Percentiles rank a stretch among this genome's conserved stretches.
phyloP scores from a whole-genome alignment of 2,329 filamentous ascomycete species.

The Septoria linicola region DNA sequence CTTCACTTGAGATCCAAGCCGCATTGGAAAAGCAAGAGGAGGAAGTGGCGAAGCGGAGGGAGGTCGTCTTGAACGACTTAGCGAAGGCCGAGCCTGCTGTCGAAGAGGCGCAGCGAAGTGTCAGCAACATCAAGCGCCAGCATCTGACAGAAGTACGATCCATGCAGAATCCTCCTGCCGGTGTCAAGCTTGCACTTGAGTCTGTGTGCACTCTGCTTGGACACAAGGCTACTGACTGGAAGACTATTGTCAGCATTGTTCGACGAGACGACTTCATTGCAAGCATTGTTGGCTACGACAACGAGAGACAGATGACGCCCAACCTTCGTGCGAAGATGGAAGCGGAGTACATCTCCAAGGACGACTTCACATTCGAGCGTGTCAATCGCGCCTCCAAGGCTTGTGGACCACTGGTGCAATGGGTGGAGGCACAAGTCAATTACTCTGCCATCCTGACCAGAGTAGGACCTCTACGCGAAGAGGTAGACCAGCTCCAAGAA shows the following conservation, averaged over 20 bases:
- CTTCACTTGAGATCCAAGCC: slow-evolving; percentile 83
- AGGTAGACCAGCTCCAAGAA: slow-evolving; percentile 83
- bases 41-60: slow-evolving; percentile 77
- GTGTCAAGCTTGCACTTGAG: slow-evolving; percentile 88
- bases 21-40: slow-evolving; percentile 86
- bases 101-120: slow-evolving; percentile 86
- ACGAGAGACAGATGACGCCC: slow-evolving; percentile 90
- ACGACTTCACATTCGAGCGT: slow-evolving; percentile 93
- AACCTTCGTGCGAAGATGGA: slow-evolving; percentile 82
- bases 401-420: slow-evolving; percentile 93
- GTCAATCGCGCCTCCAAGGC: slow-evolving; percentile 96
- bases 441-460: slow-evolving; percentile 97
- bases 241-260: slow-evolving; percentile 81
- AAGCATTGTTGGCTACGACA: slow-evolving; percentile 96
- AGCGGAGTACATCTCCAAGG: slow-evolving; percentile 84
- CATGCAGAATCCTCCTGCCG: slow-evolving; percentile 87
- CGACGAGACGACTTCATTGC: slow-evolving; percentile 95
- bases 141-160: slow-evolving; percentile 96
- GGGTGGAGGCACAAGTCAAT: slow-evolving; percentile 93
- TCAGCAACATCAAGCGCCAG: slow-evolving; percentile 97
- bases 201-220: slow-evolving; percentile 95
- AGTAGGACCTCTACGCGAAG: slow-evolving; percentile 86
- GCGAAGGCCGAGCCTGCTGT: slow-evolving; percentile 92
- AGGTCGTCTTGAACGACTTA: slow-evolving; percentile 83
- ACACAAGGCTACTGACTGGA: slow-evolving; percentile 88